A percentile compares a stretch with the other conserved stretches of the same genome.
These are phyloP conservation scores for Umbelopsis sp. DNA, from an alignment of 192 early-diverging fungal genomes.

Conservation along the genomic window DNA sequence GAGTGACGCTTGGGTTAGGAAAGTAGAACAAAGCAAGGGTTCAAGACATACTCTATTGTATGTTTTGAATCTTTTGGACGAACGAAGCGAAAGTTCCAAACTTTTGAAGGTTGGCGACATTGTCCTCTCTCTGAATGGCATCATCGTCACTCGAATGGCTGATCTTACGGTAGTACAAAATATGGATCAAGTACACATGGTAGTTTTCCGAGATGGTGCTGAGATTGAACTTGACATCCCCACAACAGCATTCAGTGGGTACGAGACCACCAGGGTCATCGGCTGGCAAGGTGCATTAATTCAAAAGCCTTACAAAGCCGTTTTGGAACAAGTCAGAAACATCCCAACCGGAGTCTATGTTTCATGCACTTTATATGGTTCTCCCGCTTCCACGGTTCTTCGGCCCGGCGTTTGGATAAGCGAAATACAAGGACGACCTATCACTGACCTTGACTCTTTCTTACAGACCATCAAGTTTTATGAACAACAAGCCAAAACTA, in stretches of 20 bases:
- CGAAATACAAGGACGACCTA: constrained; percentile 65
- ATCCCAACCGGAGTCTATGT: constrained; percentile 68
- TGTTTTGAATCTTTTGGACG: constrained; percentile 59
- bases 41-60: constrained; percentile 59
- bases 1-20: constrained; percentile 56
- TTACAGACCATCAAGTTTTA: constrained; percentile 53
- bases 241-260: constrained; percentile 55
- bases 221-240: constrained; percentile 67
- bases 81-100: constrained; percentile 50
- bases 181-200: constrained; percentile 48
- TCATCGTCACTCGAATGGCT: constrained; percentile 59
- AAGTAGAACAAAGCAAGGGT: constrained; percentile 49
- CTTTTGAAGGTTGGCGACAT: constrained; percentile 68
- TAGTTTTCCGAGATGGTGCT: constrained; percentile 71
- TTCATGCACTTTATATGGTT: constrained; percentile 59
- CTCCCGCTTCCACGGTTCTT: constrained; percentile 63
- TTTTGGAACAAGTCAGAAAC: constrained; percentile 66
- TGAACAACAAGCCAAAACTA: constrained; percentile 44
- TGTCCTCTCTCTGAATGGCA: constrained; percentile 68
- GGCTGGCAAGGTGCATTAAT: constrained; percentile 85
- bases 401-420: constrained; percentile 75
- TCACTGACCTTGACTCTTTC: constrained; percentile 65
- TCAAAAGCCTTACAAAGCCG: constrained; percentile 71
- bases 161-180: constrained; percentile 57
- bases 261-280: constrained; percentile 67